Evolutionary conservation across 129 eudicot species (phyloP).

Genomic region (Sambucus nigra): DNA sequence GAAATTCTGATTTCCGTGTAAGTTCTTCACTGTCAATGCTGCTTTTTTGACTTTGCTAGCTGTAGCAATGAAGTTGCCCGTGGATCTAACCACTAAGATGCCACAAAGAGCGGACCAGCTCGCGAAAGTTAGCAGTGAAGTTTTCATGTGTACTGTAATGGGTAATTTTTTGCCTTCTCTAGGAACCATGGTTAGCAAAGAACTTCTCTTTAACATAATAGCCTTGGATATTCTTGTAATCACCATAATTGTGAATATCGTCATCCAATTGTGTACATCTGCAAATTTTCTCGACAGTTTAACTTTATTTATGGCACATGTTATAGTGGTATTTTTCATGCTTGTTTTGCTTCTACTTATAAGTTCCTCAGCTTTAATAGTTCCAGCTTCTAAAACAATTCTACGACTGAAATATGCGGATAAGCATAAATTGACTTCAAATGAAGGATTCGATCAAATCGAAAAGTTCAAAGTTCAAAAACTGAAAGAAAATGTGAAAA

Average conservation of each 20-base stretch:
- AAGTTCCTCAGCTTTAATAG: conserved; percentile 14
- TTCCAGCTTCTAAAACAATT: conserved; percentile 2
- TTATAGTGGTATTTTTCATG: neutral
- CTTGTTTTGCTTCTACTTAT: conserved; percentile 7
- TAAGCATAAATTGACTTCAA: neutral
- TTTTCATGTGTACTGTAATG: conserved; percentile 16
- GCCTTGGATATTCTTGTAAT: conserved; percentile 17
- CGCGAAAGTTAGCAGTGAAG: conserved; percentile 13
- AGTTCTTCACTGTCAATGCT: conserved; percentile 12
- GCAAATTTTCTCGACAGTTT: neutral
- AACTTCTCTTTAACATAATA: conserved; percentile 12
- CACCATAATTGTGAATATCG: conserved; percentile 16
- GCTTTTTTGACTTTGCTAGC: conserved; percentile 11
- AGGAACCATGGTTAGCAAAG: conserved; percentile 10
- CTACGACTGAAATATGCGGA: conserved; percentile 6
- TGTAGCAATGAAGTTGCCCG: conserved; percentile 13
- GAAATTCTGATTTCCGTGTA: conserved; percentile 17
- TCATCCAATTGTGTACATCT: conserved; percentile 8
- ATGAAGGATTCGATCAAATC: neutral
- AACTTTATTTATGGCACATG: neutral
- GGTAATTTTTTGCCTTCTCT: conserved; percentile 21
- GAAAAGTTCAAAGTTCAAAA: neutral
- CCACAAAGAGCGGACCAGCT: conserved; percentile 8
- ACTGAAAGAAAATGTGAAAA: conserved; percentile 10
- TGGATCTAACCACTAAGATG: conserved; percentile 8